Percentiles rank a stretch among this genome's conserved stretches.
Conservation (phyloP, 2,329 filamentous ascomycete species). For the Pseudogymnoascus sp. region DNA sequence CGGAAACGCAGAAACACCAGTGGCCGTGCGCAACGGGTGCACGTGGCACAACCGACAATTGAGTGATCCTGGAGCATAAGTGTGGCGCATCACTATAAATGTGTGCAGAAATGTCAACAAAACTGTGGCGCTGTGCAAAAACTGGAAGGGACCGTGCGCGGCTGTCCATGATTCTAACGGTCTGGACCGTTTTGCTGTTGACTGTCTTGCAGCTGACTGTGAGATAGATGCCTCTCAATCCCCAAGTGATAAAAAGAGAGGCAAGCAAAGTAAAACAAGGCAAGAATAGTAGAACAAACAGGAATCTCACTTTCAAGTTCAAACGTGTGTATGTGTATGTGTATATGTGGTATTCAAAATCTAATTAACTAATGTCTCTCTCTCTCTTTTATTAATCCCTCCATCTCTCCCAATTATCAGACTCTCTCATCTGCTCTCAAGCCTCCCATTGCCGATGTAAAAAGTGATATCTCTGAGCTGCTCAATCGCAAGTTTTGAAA, state of each 20-base stretch:
- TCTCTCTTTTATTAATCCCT: background rate
- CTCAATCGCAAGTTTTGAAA: background rate
- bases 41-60: background rate
- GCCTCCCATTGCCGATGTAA: background rate
- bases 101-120: background rate
- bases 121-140: background rate
- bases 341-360: background rate
- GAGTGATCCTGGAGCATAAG: background rate
- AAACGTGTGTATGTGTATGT: background rate
- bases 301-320: background rate
- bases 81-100: too few relatives aligned
- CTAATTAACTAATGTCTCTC: constrained; percentile 3
- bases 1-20: too few relatives aligned
- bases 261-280: background rate
- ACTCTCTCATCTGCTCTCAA: background rate
- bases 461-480: constrained; percentile 1
- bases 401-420: background rate
- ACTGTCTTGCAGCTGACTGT: background rate
- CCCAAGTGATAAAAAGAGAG: background rate
- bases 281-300: background rate
- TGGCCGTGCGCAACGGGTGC: too few relatives aligned
- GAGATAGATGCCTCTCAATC: background rate
- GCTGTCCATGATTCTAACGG: background rate
- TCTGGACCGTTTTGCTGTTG: background rate
- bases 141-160: background rate